Evolutionary conservation across 169 alveolate genomes (phyloP).

Genomic region (Plasmodium reichenowi): DNA sequence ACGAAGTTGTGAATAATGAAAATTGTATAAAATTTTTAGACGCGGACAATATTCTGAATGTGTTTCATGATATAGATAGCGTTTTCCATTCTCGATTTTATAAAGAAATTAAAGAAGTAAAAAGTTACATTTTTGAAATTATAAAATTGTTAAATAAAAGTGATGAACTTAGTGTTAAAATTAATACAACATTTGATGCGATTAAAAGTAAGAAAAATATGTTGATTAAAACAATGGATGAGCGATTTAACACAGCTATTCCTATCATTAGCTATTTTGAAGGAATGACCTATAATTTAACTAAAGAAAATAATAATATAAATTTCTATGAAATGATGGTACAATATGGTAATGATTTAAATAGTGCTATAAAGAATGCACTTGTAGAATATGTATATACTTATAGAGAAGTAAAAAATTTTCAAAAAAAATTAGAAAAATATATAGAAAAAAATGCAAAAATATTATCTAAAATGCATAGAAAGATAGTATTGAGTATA

Average conservation of each 20-base stretch:
- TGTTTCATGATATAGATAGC: slow-evolving; percentile 7
- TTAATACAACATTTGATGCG: slow-evolving; percentile 16
- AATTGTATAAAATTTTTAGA: slow-evolving; percentile 18
- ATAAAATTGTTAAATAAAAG: slow-evolving; percentile 29
- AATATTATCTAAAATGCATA: slow-evolving; percentile 71
- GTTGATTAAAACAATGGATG: slow-evolving; percentile 12
- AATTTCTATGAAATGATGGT: slow-evolving; percentile 50
- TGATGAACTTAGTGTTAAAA: slow-evolving; percentile 37
- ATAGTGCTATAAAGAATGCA: slow-evolving; percentile 28
- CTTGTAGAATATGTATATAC: slow-evolving; percentile 54
- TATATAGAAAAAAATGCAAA: slow-evolving; percentile 55
- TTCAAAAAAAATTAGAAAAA: slow-evolving; percentile 42
- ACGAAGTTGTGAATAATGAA: slow-evolving; percentile 32
- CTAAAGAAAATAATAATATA: slow-evolving; percentile 27
- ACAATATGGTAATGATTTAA: slow-evolving; percentile 67
- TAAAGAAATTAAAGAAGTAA: slow-evolving; percentile 47
- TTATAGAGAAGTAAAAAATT: slow-evolving; percentile 32
- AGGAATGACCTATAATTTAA: slow-evolving; percentile 31
- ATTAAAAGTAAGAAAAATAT: slow-evolving; percentile 30
- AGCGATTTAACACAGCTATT: slow-evolving; percentile 5
- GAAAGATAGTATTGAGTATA: slow-evolving; percentile 48
- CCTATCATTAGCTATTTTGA: slow-evolving; percentile 53
- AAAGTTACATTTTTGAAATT: slow-evolving; percentile 26
- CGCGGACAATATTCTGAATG: slow-evolving; percentile 9
- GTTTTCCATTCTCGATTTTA: slow-evolving; percentile 14